phyloP scores from a whole-genome alignment of 2,329 filamentous ascomycete species.

The Trichoderma cornu-damae region DNA sequence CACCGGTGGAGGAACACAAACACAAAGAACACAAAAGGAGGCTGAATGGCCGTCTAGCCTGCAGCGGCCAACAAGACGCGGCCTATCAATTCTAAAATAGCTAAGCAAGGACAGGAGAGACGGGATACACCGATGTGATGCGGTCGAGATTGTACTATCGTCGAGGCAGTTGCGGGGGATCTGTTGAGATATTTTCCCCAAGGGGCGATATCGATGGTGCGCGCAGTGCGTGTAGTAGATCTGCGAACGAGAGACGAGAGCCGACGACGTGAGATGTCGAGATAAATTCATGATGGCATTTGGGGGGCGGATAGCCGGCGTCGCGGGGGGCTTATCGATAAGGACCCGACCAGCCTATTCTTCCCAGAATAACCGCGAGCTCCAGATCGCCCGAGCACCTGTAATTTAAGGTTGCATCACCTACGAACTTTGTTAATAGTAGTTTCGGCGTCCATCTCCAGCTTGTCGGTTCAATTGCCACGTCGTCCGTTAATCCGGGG shows the following conservation, averaged over 20 bases:
- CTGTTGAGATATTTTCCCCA: no score
- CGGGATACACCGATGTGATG: neutral
- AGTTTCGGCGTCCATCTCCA: neutral
- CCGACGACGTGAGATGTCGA: neutral
- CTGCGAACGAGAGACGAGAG: neutral
- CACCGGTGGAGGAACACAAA: neutral
- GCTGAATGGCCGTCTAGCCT: neutral
- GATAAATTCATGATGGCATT: neutral
- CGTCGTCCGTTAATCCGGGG: neutral
- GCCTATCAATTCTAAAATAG: no score
- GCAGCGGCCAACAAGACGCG: no score
- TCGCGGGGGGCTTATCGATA: slow-evolving; percentile 16
- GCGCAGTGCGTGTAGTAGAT: neutral
- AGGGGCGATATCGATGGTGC: neutral
- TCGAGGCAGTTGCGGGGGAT: no score
- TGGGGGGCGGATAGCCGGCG: slow-evolving; percentile 5
- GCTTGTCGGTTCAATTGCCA: neutral
- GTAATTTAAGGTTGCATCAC: no score
- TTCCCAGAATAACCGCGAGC: slow-evolving; percentile 9
- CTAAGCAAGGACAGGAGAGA: no score
- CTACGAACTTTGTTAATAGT: neutral
- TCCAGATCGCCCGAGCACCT: neutral
- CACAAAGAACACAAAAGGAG: neutral
- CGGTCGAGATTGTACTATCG: neutral
- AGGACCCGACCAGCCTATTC: neutral